Conservation (phyloP, 495 filamentous ascomycete genomes). For the Xylaria cubensis region DNA sequence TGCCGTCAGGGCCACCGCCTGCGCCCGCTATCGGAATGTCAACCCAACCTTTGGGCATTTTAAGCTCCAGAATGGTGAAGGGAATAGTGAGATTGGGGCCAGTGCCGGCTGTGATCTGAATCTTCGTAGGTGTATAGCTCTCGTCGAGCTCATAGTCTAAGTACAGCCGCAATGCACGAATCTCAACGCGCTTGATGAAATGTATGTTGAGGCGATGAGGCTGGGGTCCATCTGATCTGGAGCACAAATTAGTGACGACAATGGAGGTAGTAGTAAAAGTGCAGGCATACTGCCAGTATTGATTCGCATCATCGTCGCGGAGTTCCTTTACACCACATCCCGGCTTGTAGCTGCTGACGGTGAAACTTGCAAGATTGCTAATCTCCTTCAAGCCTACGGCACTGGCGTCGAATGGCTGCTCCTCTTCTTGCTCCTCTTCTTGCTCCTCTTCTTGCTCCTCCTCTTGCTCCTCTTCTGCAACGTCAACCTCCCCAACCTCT, state of each 20-base stretch:
- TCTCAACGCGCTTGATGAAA: constrained; percentile 90
- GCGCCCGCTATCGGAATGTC: constrained; percentile 79
- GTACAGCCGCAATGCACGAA: constrained; percentile 82
- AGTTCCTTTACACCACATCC: constrained; percentile 88
- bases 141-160: constrained; percentile 93
- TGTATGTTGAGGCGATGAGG: constrained; percentile 93
- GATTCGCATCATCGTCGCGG: constrained; percentile 74
- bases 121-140: constrained; percentile 94
- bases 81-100: constrained; percentile 85
- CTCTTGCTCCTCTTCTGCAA: constrained; percentile 33
- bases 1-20: constrained; percentile 63
- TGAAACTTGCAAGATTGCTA: constrained; percentile 92
- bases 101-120: constrained; percentile 84
- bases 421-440: constrained; percentile 35
- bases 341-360: constrained; percentile 88
- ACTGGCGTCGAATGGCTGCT: constrained; percentile 48
- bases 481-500: constrained; percentile 29
- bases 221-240: constrained; percentile 88
- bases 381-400: constrained; percentile 81
- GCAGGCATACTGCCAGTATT: constrained; percentile 82
- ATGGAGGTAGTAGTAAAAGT: background rate
- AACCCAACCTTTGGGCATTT: constrained; percentile 86
- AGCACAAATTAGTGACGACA: constrained; percentile 23
- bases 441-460: constrained; percentile 33
- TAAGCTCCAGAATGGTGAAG: constrained; percentile 80